phyloP scores from a whole-genome alignment of 1,284 basidiomycete species.

The Sutorius eximius region DNA sequence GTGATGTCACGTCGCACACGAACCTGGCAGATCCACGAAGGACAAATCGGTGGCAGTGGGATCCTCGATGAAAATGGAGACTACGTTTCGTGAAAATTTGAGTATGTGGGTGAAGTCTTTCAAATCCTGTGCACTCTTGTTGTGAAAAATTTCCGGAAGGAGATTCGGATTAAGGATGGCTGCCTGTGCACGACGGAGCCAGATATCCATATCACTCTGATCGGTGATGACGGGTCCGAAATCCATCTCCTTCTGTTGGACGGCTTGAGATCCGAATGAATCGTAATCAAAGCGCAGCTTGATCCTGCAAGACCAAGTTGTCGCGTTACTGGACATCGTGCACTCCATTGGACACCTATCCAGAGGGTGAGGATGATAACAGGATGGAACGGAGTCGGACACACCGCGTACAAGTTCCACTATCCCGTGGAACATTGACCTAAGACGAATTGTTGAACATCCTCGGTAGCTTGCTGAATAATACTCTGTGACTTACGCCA shows the following conservation, averaged over 20 bases:
- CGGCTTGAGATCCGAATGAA: conserved; percentile 22
- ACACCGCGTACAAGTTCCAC: conserved; percentile 60
- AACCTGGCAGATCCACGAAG: conserved; percentile 53
- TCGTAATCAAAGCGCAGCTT: conserved; percentile 46
- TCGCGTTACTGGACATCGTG: conserved; percentile 42
- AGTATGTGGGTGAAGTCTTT: conserved; percentile 18
- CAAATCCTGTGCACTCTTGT: conserved; percentile 35
- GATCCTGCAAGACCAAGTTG: conserved; percentile 53
- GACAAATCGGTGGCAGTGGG: conserved; percentile 44
- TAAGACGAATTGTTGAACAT: conserved; percentile 21
- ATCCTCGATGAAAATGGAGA: conserved; percentile 52
- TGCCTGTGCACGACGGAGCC: conserved; percentile 58
- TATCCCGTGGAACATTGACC: conserved; percentile 60
- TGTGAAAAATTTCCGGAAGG: conserved; percentile 35
- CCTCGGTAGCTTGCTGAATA: background rate
- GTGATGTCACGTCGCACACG: conserved; percentile 1
- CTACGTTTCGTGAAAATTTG: conserved; percentile 58
- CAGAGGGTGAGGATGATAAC: background rate
- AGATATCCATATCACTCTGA: conserved; percentile 46
- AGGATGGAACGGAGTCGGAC: background rate
- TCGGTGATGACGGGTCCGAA: conserved; percentile 44
- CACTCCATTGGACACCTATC: conserved; percentile 60
- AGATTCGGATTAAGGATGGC: conserved; percentile 52
- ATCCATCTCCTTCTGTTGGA: conserved; percentile 14
- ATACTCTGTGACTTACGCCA: conserved; percentile 40